Evolutionary conservation across 2,329 filamentous ascomycete species (phyloP), one percentile per base, ranked within the genome.

Genomic region (Alternaria consortialis): DNA sequence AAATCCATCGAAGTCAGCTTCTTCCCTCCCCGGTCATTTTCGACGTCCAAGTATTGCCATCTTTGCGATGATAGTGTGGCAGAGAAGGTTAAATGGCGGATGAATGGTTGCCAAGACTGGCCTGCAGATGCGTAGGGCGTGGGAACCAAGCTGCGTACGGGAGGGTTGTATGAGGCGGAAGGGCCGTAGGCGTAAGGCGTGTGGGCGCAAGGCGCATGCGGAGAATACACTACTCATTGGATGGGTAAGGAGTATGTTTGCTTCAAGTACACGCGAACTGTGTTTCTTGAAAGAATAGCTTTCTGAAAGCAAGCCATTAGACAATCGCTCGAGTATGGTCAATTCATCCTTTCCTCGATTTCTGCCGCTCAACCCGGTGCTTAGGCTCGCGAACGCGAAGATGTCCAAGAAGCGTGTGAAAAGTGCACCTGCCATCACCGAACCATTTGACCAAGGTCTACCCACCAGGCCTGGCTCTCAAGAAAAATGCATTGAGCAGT

Each of bases 101-200:
- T 34, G 29, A 15, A 25, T 34, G 44, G 44, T 34, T 48, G 44
- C 44, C 44, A 48, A 48, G 44, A 5, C 1, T 13, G 1, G 1
- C 29, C 11, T 48, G 29, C 44, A 48, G 44, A 48, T 34, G 29
- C 44, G 44, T 48, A 47, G 44, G 44, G 44, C 27, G 44, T 23
- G 27, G 1, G 44, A 7, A 32, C 44, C 44, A 47, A 3, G 17
- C 27, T 15, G 29, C 44, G 27, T 13, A 20, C 20, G 29, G 8
- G 40, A 23, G 44, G 4, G 44, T 17, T 48, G 9, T 2, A 9
- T 20, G 4, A 29, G 9, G 27, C 34, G 27, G 27, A 31, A 12
- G 17, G 2, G 2, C 5, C 6, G 29, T 34, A 31, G 44, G 44
- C 44, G 44, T 20, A 48, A 48, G 44, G 29, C 44, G 44, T 48